phyloP scores from a whole-genome alignment of 1,284 basidiomycete species.

The Puccinia novopanici region DNA sequence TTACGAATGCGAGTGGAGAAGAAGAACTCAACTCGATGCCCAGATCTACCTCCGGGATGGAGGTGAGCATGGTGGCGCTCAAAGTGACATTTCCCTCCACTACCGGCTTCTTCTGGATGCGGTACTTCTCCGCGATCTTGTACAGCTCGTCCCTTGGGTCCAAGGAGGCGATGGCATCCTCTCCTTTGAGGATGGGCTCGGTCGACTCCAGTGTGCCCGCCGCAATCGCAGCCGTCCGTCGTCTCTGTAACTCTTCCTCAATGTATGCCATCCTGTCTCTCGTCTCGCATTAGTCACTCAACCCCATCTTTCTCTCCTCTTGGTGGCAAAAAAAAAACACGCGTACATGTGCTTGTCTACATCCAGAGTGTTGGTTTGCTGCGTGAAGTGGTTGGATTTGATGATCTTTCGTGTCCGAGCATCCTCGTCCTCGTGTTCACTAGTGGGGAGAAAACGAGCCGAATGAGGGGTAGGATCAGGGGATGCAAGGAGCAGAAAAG shows the following conservation, averaged over 20 bases:
- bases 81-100: constrained; percentile 90
- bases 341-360: constrained; percentile 96
- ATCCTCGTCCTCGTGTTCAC: constrained; percentile 43
- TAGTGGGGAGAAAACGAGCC: neutral
- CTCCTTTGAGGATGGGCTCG: constrained; percentile 54
- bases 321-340: neutral
- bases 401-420: constrained; percentile 66
- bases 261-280: constrained; percentile 89
- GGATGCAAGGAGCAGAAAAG: constrained; percentile 48
- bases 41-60: constrained; percentile 90
- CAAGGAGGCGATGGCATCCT: constrained; percentile 58
- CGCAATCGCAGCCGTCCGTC: constrained; percentile 63
- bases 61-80: constrained; percentile 88
- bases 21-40: constrained; percentile 83
- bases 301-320: no score
- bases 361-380: constrained; percentile 90
- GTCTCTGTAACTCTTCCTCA: constrained; percentile 83
- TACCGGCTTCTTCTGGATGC: constrained; percentile 57
- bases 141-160: constrained; percentile 82
- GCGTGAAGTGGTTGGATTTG: constrained; percentile 87
- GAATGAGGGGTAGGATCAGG: neutral
- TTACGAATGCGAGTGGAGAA: constrained; percentile 25
- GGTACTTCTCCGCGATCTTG: constrained; percentile 71
- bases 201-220: constrained; percentile 62
- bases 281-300: neutral